phyloP scores from a whole-genome alignment of 768 basidiomycete genomes.

The Hygrophorus russula region DNA sequence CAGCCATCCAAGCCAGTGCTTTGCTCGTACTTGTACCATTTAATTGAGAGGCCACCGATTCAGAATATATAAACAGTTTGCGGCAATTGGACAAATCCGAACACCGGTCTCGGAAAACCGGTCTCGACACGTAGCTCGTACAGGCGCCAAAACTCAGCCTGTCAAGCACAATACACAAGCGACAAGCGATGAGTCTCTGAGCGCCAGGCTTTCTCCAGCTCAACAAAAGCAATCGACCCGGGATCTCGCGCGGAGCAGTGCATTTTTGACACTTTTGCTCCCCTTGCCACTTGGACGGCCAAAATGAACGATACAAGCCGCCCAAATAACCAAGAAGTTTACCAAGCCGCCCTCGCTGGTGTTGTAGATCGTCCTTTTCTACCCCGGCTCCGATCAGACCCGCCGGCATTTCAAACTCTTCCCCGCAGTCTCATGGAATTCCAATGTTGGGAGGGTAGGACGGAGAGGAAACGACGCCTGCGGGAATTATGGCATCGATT shows the following conservation, averaged over 20 bases:
- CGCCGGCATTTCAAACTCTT: slow-evolving; percentile 20
- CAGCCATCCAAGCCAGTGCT: too few relatives aligned
- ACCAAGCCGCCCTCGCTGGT: slow-evolving; percentile 40
- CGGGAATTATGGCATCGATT: slow-evolving; percentile 56
- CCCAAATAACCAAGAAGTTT: slow-evolving; percentile 37
- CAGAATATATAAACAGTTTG: too few relatives aligned
- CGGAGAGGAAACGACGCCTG: slow-evolving; percentile 47
- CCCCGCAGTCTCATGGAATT: slow-evolving; percentile 52
- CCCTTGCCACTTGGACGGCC: slow-evolving; percentile 9
- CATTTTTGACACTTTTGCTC: too few relatives aligned
- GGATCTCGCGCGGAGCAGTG: too few relatives aligned
- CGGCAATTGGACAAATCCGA: too few relatives aligned
- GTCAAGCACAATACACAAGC: not conserved
- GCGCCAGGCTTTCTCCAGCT: slow-evolving; percentile 19
- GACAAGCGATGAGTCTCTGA: slow-evolving; percentile 22
- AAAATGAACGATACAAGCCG: slow-evolving; percentile 6
- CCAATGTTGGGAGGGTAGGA: slow-evolving; percentile 49
- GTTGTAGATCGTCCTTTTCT: slow-evolving; percentile 44
- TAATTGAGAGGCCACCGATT: too few relatives aligned
- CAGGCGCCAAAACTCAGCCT: not conserved
- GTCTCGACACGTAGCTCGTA: not conserved
- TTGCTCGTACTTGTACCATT: too few relatives aligned
- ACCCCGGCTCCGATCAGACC: slow-evolving; percentile 49
- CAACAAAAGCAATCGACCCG: not conserved
- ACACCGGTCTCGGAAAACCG: too few relatives aligned